Conservation (phyloP, 2,329 filamentous ascomycete species). For the Penicillium griseofulvum region DNA sequence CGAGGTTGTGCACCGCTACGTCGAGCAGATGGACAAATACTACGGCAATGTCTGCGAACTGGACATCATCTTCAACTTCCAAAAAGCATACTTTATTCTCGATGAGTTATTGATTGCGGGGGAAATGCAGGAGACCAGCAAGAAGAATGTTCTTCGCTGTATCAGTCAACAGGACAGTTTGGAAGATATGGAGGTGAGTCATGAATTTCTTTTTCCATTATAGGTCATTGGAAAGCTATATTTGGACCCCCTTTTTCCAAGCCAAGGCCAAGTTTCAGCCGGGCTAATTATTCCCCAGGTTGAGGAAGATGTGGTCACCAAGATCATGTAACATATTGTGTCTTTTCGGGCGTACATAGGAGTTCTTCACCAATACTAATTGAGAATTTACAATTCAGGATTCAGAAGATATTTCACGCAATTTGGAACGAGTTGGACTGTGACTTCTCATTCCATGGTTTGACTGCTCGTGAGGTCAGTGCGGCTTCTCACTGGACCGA, state of each 20-base stretch:
- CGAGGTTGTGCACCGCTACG: conserved; percentile 97
- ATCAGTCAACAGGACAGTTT: conserved; percentile 97
- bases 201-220: not conserved
- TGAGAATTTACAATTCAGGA: conserved; percentile 32
- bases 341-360: conserved; percentile 27
- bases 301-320: conserved; percentile 80
- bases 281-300: conserved; percentile 61
- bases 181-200: conserved; percentile 97
- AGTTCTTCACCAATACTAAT: conserved; percentile 33
- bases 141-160: conserved; percentile 95
- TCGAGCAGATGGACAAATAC: conserved; percentile 99
- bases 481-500: conserved; percentile 41
- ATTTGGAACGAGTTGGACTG: conserved; percentile 28
- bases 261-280: conserved; percentile 15
- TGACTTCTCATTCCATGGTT: conserved; percentile 12
- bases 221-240: not conserved
- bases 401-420: conserved; percentile 28
- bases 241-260: not conserved
- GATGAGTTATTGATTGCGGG: conserved; percentile 93
- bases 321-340: conserved; percentile 67
- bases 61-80: conserved; percentile 99
- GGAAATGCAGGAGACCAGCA: conserved; percentile 97
- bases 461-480: conserved; percentile 37
- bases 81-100: conserved; percentile 98
- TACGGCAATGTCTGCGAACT: conserved; percentile 99